Base-by-base conservation (phyloP, 2,329 filamentous ascomycete genomes). In the Alternaria ethzedia region DNA sequence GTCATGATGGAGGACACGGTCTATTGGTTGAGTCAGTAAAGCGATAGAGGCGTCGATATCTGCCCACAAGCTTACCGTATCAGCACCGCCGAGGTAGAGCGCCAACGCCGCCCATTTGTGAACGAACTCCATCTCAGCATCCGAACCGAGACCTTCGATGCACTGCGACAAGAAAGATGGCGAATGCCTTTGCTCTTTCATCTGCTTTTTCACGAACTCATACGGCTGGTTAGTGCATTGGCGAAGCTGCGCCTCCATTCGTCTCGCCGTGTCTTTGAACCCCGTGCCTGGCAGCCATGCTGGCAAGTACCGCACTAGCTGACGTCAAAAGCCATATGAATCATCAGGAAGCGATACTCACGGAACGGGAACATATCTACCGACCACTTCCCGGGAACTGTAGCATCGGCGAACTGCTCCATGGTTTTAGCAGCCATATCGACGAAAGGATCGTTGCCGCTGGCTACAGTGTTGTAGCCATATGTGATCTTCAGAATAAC, bases 361-460 rank as follows among this genome's bases (percentile, higher is more conserved):
- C 82, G 61, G 43, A 78, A 78, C 5, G 84, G 84, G 1, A 86
- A 63, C 0, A 82, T 71, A 58, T 86, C 84, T 5, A 86, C 83
- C 8, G 79, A 64, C 80, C 80, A 86, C 8, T 71, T 76, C 7
- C 83, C 82, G 1, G 83, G 82, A 5, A 81, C 75, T 12, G 71
- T 76, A 6, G 82, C 79, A 21, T 79, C 69, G 2, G 78, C 72
- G 55, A 86, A 83, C 6, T 82, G 61, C 0, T 73, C 72, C 69
- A 86, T 77, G 2, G 80, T 78, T 23, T 77, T 64, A 3, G 79
- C 78, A 0, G 80, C 79, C 10, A 85, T 61, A 25, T 82, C 75
- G 4, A 86, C 78, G 2, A 86, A 72, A 5, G 82, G 81, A 59
- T 86, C 85, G 12, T 60, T 55, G 2, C 69, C 68, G 11, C 80